Evolutionary conservation across 345 rosid genomes (phyloP), one percentile per base, ranked within the genome.

Genomic region (Populus alba): DNA sequence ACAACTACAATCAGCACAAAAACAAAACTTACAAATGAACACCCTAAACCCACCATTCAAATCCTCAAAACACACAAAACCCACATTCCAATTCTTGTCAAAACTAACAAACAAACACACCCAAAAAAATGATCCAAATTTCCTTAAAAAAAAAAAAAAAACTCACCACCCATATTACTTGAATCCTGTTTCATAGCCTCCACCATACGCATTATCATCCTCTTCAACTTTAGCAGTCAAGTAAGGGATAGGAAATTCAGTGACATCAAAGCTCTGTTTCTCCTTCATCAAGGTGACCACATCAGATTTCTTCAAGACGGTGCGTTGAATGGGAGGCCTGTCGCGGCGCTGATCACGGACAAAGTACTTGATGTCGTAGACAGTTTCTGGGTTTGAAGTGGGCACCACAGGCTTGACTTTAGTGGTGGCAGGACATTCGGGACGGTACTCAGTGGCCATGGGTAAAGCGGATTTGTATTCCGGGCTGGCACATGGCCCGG

Each of bases 401-500:
- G 99, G 99, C 20, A 96, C 82, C 84, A 89, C 86, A 66, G 99
- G 72, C 76, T 82, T 67, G 75, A 82, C 22, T 70, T 81, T 86
- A 17, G 84, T 31, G 72, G 94, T 90, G 41, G 97, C 98, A 20
- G 99, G 99, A 83, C 95, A 91, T 31, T 79, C 73, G 80, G 88
- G 39, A 16, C 99, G 96, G 80, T 89, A 94, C 69, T 96, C 99
- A 27, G 87, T 75, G 39, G 93, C 92, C 76, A 66, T 78, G 4
- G 95, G 95, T 9, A 92, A 31, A 51, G 99, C 79, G 13, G 74
- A 67, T 8, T 47, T 70, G 89, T 92, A 96, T 73, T 96, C 99
- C 15, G 99, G 99, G 81, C 86, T 82, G 72, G 95, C 91, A 86
- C 96, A 91, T 8, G 98, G 97, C 12, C 98, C 99, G 15, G 97